Evolutionary conservation across 1,284 basidiomycete species (phyloP), one percentile per base, ranked within the genome.

Genomic region (Irpex sp.): DNA sequence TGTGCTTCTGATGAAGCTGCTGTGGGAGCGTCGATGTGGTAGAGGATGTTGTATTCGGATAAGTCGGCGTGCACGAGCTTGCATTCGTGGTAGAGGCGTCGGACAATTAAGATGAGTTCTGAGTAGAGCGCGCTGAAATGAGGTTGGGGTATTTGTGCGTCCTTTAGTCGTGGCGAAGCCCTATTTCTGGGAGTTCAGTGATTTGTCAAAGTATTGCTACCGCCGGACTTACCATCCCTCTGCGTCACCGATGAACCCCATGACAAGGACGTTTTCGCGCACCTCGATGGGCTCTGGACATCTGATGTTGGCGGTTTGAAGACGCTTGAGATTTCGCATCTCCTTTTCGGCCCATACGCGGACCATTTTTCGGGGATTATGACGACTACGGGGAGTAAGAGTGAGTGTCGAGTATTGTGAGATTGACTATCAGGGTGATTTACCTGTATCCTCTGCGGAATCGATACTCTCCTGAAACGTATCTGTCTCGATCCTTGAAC

Each of bases 321-420:
- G 79, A 8, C 97, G 84, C 71, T 92, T 92, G 66, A 99, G 78
- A 72, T 99, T 99, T 17, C 97, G 86, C 88, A 98, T 92, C 76
- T 99, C 97, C 78, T 99, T 99, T 76, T 99, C 97, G 0, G 97
- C 97, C 97, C 97, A 99, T 5, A 99, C 79, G 9, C 94, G 86
- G 15, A 99, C 97, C 97, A 99, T 99, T 78, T 99, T 99, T 47
- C 97, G 87, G 7, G 97, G 97, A 73, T 99, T 99, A 68, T 87
- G 88, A 58, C 90, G 89, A 67, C 90, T 74, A 39, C 33, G n/a
- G 31, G 2, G 13, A 31, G 8, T n/a, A 11, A 19, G 17, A 59
- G 13, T 50, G 37, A 39, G 19, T 37, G n/a, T n/a, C n/a, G n/a
- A n/a, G n/a, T n/a, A n/a, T n/a, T n/a, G n/a, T n/a, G n/a, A n/a